A percentile compares a stretch with the other conserved stretches of the same genome.
Evolutionary conservation across 345 rosid species (phyloP).

Genomic region (Rhizophora apiculata): DNA sequence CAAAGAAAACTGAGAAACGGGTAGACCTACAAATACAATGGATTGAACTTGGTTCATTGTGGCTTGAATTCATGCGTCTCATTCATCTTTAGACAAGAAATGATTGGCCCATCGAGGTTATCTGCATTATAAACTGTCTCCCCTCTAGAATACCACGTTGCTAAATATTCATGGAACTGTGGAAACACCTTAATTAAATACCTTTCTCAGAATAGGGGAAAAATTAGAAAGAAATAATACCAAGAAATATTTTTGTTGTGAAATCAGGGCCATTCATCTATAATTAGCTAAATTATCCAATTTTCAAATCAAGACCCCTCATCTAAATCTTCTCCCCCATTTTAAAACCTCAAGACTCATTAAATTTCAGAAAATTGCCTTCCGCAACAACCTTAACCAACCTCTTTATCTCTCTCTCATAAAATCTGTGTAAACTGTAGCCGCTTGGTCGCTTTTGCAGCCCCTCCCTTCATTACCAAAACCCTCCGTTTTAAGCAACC

Average conservation of each 20-base stretch:
- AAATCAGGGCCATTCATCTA: constrained; percentile 19
- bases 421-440: not conserved
- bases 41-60: too few relatives aligned
- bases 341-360: too few relatives aligned
- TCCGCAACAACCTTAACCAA: constrained; percentile 35
- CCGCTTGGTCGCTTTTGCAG: constrained; percentile 1
- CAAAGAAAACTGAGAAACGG: too few relatives aligned
- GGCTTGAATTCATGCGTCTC: not conserved
- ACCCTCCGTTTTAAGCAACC: not conserved
- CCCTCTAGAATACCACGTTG: too few relatives aligned
- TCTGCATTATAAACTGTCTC: too few relatives aligned
- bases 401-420: not conserved
- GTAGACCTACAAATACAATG: too few relatives aligned
- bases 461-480: not conserved
- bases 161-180: too few relatives aligned
- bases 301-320: constrained; percentile 15
- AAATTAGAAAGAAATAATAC: too few relatives aligned
- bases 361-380: too few relatives aligned
- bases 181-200: too few relatives aligned
- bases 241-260: too few relatives aligned
- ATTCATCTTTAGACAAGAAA: not conserved
- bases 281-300: constrained; percentile 24
- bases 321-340: not conserved
- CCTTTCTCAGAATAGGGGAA: too few relatives aligned
- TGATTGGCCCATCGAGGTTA: not conserved